Evolutionary conservation across 345 rosid species (phyloP), one percentile per base, ranked within the genome.

Genomic region (Excoecaria cochinchinensis): DNA sequence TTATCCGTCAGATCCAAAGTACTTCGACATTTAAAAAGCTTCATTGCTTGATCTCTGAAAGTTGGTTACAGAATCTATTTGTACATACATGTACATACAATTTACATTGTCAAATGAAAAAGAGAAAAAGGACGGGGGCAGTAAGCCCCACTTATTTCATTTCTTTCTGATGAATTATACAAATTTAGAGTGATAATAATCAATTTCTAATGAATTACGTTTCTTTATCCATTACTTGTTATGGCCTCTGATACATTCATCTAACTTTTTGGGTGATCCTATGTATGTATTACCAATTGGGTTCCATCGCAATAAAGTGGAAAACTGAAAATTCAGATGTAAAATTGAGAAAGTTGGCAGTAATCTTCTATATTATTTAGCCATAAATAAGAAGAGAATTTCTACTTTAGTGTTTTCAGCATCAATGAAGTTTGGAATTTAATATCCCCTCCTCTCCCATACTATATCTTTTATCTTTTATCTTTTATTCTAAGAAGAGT

Each of bases 1-100:
- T 57, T 48, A 77, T 72, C 80, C 80, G 24, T 77, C 76, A 21
- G 60, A 77, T 38, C 80, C 80, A 5, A 77, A 57, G 72, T 77
- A 77, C 61, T 77, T 77, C 50, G 80, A 77, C 67, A 65, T 77
- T 15, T 77, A 71, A 46, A 21, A 48, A 66, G 53, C 73, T 53
- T 70, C 39, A 66, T 36, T n/a, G 63, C n/a, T 56, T 38, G 25
- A 50, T 48, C 46, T 40, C 71, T 44, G 9, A 52, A 60, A 4
- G 68, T 39, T 55, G 47, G 44, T 69, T 57, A 42, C 63, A 68
- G 53, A 6, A 70, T 17, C 64, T 31, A 31, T 52, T 71, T 83
- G 85, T 81, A 78, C 67, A 74, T 71, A 62, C 16, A 21, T 76
- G 84, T 81, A 75, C 76, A 81, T 77, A 0, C 22, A 56, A 24